These are phyloP conservation scores for Pyricularia sp. DNA, from an alignment of 2,329 filamentous ascomycete genomes.

Conservation along the genomic window DNA sequence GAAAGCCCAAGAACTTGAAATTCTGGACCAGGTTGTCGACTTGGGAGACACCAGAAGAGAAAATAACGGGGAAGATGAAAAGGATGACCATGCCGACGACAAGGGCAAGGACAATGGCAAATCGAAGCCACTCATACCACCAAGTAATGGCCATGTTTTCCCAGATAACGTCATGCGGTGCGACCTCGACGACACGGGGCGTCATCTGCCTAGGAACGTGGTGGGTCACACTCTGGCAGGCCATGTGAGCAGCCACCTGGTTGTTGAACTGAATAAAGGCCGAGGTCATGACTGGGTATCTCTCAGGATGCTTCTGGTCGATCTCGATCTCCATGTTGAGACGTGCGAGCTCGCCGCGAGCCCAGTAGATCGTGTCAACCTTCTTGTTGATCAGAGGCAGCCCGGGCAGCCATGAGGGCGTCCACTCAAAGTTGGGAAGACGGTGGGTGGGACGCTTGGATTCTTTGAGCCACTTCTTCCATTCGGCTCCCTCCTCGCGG, in stretches of 20 bases:
- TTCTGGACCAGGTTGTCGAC: slow-evolving; percentile 56
- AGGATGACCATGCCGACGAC: slow-evolving; percentile 72
- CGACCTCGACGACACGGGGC: slow-evolving; percentile 85
- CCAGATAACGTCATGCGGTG: slow-evolving; percentile 88
- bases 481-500: slow-evolving; percentile 56
- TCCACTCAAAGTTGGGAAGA: slow-evolving; percentile 50
- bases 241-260: slow-evolving; percentile 96
- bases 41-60: slow-evolving; percentile 75
- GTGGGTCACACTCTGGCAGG: slow-evolving; percentile 83
- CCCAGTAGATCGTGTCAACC: slow-evolving; percentile 91
- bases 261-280: slow-evolving; percentile 99
- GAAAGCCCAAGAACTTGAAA: not conserved
- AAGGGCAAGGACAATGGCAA: slow-evolving; percentile 51
- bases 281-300: slow-evolving; percentile 87
- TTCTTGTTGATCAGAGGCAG: slow-evolving; percentile 78
- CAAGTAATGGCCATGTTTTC: slow-evolving; percentile 93
- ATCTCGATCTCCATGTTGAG: slow-evolving; percentile 87
- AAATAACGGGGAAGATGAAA: slow-evolving; percentile 86
- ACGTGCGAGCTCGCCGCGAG: slow-evolving; percentile 74
- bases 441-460: slow-evolving; percentile 81
- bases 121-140: slow-evolving; percentile 81
- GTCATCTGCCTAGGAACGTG: slow-evolving; percentile 92
- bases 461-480: slow-evolving; percentile 73
- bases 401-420: slow-evolving; percentile 60
- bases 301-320: slow-evolving; percentile 77